These are phyloP conservation scores for Ulmus americana DNA, from an alignment of 331 rosid species.

Conservation along the genomic window DNA sequence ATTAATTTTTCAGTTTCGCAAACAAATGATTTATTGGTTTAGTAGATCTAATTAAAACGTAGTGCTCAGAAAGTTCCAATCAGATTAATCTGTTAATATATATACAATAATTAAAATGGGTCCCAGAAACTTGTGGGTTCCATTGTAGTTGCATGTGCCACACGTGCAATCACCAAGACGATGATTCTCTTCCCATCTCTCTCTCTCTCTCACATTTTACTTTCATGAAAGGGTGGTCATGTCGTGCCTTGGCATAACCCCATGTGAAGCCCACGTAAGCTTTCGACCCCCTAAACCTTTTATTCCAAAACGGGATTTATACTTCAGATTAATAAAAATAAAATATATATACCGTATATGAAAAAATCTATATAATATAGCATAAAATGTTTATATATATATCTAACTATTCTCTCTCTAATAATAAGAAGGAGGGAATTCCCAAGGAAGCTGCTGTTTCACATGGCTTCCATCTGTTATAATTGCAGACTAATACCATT, in stretches of 20 bases:
- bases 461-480: conserved; percentile 48
- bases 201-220: conserved; percentile 20
- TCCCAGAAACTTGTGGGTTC: conserved; percentile 22
- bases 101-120: conserved; percentile 10
- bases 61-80: conserved; percentile 5
- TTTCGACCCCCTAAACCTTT: conserved; percentile 20
- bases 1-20: no score
- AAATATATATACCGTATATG: background rate
- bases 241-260: conserved; percentile 33
- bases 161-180: conserved; percentile 42
- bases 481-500: conserved; percentile 22
- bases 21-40: background rate
- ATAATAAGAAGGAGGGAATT: conserved; percentile 39
- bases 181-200: conserved; percentile 29
- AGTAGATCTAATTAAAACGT: conserved; percentile 1
- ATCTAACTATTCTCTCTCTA: conserved; percentile 26
- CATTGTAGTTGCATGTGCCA: conserved; percentile 25
- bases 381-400: background rate
- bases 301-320: conserved; percentile 19
- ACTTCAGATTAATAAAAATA: conserved; percentile 9
- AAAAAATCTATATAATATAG: background rate
- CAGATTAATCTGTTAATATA: background rate
- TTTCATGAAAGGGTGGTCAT: conserved; percentile 33
- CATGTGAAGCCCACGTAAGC: conserved; percentile 47
- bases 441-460: conserved; percentile 61